Evolutionary conservation across 345 rosid genomes (phyloP).

Genomic region (Kernera saxatilis): DNA sequence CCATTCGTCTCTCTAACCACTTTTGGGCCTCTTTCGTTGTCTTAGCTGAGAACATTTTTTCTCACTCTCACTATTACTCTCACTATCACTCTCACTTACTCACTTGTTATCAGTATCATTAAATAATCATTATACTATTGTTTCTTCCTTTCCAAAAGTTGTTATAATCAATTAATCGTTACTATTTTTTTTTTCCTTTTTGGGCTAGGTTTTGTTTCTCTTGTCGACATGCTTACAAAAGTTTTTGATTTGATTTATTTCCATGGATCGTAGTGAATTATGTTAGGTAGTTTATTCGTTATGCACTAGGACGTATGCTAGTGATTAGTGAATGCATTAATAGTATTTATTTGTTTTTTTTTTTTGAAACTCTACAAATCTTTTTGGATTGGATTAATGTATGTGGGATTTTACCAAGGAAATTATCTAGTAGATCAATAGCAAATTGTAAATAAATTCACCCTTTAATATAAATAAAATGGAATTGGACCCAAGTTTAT

Average conservation of each 20-base stretch:
- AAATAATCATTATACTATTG: slow-evolving; percentile 17
- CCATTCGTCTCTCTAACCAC: background rate
- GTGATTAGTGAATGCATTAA: background rate
- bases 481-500: background rate
- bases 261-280: background rate
- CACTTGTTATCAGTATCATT: slow-evolving; percentile 5
- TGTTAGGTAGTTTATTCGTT: background rate
- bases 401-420: background rate
- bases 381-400: background rate
- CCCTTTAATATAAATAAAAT: background rate
- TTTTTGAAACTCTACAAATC: background rate
- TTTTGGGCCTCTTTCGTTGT: slow-evolving; percentile 18
- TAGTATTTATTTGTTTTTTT: background rate
- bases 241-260: background rate
- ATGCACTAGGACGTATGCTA: background rate
- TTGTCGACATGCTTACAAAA: slow-evolving; percentile 24
- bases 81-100: background rate
- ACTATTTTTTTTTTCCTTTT: background rate
- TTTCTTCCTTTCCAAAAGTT: background rate
- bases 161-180: slow-evolving; percentile 7
- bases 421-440: background rate
- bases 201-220: slow-evolving; percentile 17
- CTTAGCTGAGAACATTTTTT: background rate
- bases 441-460: background rate
- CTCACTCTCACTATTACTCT: background rate